These are phyloP conservation scores for Fragaria vesca DNA, from an alignment of 306 rosid species.

Conservation along the genomic window DNA sequence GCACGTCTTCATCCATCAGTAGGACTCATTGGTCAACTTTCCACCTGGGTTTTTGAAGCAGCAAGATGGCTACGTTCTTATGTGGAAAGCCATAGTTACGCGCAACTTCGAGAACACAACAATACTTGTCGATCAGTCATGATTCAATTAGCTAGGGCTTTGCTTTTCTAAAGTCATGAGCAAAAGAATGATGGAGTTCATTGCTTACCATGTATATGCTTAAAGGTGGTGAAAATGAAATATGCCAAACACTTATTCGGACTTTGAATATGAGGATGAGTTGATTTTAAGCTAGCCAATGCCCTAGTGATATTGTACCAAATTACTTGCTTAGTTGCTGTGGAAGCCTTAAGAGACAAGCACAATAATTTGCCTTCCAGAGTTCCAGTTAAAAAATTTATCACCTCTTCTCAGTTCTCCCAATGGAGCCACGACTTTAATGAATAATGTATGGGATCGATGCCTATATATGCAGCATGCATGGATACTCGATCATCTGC, in stretches of 20 bases:
- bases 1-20: neutral
- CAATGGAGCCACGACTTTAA: no score
- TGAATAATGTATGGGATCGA: no score
- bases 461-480: no score
- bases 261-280: neutral
- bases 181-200: slow-evolving; percentile 13
- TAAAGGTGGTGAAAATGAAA: slow-evolving; percentile 25
- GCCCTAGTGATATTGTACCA: neutral
- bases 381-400: no score
- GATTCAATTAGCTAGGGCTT: neutral
- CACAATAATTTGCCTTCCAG: neutral
- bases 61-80: neutral
- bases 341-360: neutral
- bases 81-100: neutral
- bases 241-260: slow-evolving; percentile 14
- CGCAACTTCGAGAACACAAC: neutral
- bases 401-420: no score
- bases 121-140: neutral
- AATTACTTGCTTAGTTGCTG: neutral
- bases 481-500: no score
- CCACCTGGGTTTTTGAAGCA: neutral
- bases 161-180: neutral
- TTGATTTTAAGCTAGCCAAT: neutral
- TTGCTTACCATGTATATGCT: neutral
- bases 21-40: neutral